Evolutionary conservation across 2,329 filamentous ascomycete genomes (phyloP).

Genomic region (Aspergillus ruber): DNA sequence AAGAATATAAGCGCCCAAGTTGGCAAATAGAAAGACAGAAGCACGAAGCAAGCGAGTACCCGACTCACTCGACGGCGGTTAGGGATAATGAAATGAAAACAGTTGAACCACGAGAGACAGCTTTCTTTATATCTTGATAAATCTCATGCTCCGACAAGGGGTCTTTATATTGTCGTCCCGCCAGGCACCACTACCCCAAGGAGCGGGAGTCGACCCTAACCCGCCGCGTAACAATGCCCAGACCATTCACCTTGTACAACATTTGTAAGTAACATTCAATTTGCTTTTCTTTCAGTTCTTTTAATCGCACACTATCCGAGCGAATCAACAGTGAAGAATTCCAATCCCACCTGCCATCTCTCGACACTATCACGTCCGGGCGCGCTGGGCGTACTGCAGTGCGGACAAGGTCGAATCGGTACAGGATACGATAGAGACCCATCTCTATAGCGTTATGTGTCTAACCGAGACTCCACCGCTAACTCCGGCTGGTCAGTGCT

Average conservation of each 20-base stretch:
- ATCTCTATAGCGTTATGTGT: no score
- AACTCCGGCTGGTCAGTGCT: no score
- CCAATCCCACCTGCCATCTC: neutral
- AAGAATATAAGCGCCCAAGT: neutral
- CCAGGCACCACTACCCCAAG: no score
- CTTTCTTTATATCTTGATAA: constrained; percentile 20
- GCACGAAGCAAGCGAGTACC: constrained; percentile 3
- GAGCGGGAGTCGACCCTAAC: neutral
- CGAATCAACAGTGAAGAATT: neutral
- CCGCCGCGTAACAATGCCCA: neutral
- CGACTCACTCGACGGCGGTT: neutral
- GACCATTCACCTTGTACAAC: neutral
- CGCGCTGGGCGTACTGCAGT: no score
- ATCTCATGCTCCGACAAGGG: neutral
- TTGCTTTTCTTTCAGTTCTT: neutral
- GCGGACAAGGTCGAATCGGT: no score
- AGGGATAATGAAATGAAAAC: neutral
- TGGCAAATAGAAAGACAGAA: constrained; percentile 1
- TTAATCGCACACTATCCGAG: neutral
- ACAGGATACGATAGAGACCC: no score
- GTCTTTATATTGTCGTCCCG: no score
- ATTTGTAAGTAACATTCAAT: neutral
- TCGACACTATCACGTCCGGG: neutral
- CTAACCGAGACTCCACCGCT: no score
- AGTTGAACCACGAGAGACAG: constrained; percentile 5